These are phyloP conservation scores for Solanum chilense DNA, from an alignment of 257 asterid genomes.

Conservation along the genomic window DNA sequence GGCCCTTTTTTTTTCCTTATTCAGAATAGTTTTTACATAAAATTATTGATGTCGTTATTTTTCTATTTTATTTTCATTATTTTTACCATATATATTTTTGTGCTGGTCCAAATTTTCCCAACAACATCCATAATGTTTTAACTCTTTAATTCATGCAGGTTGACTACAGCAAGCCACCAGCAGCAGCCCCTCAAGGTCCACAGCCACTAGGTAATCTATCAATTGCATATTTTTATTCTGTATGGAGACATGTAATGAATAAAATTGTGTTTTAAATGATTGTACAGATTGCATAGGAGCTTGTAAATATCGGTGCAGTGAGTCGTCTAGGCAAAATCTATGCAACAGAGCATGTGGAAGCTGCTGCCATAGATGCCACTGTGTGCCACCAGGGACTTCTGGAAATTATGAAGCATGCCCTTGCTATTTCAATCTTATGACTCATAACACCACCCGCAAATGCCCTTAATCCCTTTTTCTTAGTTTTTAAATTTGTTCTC, in stretches of 20 bases:
- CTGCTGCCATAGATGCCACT: conserved; percentile 13
- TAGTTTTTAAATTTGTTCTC: no score
- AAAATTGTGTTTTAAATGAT: background rate
- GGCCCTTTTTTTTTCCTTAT: no score
- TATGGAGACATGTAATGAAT: background rate
- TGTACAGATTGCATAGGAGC: conserved; percentile 8
- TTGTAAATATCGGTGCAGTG: conserved; percentile 2
- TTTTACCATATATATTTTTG: no score
- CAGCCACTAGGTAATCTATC: background rate
- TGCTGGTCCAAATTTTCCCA: no score
- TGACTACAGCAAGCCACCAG: background rate
- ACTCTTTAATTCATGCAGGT: background rate
- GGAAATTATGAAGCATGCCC: conserved; percentile 19
- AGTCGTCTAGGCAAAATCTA: conserved; percentile 7
- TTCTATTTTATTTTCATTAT: no score
- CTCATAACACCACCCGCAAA: conserved; percentile 9
- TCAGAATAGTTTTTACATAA: no score
- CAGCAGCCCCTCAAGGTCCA: background rate
- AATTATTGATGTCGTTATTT: no score
- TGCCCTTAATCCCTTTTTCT: conserved; percentile 2
- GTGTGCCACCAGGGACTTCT: conserved; percentile 24
- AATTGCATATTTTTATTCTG: no score
- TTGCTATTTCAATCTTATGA: conserved; percentile 14
- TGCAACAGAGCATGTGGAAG: conserved; percentile 34
- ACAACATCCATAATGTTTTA: no score